Conservation (phyloP, 2,329 filamentous ascomycete genomes). For the Trichoderma sp. region DNA sequence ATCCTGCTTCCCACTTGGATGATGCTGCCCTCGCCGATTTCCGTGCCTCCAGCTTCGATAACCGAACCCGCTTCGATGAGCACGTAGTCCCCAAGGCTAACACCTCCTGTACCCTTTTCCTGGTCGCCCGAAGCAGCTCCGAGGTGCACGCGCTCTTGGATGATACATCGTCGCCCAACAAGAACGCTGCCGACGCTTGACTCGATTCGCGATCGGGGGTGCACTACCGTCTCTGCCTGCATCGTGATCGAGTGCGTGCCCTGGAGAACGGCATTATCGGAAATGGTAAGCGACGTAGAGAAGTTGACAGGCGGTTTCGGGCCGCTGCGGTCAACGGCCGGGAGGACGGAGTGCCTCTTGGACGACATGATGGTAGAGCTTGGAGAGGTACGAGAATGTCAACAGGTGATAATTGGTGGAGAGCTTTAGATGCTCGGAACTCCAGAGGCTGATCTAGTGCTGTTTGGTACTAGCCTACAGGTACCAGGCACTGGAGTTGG, state of each 20-base stretch:
- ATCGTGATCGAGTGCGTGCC: constrained; percentile 81
- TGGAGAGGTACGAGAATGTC: background rate
- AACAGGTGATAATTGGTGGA: constrained; percentile 2
- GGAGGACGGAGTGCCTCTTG: constrained; percentile 62
- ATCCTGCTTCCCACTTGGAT: constrained; percentile 65
- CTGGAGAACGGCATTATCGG: constrained; percentile 64
- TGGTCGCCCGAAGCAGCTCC: constrained; percentile 48
- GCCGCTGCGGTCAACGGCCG: constrained; percentile 55
- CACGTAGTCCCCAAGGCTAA: constrained; percentile 64
- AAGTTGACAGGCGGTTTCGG: constrained; percentile 66
- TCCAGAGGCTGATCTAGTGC: background rate
- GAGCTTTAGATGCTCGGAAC: background rate
- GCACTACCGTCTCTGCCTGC: constrained; percentile 77
- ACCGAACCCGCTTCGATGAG: constrained; percentile 62
- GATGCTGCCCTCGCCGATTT: constrained; percentile 62
- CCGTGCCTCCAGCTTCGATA: constrained; percentile 65
- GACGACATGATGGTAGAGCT: constrained; percentile 41
- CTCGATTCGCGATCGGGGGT: constrained; percentile 80
- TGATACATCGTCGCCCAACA: constrained; percentile 78
- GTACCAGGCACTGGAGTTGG: background rate
- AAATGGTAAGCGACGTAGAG: constrained; percentile 62
- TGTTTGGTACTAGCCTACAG: background rate
- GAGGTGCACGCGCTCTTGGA: constrained; percentile 70
- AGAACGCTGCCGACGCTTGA: constrained; percentile 78
- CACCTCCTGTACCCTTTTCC: constrained; percentile 48